These are phyloP conservation scores for Triticum dicoccoides DNA, from an alignment of 176 grass and related monocot genomes.

Conservation along the genomic window DNA sequence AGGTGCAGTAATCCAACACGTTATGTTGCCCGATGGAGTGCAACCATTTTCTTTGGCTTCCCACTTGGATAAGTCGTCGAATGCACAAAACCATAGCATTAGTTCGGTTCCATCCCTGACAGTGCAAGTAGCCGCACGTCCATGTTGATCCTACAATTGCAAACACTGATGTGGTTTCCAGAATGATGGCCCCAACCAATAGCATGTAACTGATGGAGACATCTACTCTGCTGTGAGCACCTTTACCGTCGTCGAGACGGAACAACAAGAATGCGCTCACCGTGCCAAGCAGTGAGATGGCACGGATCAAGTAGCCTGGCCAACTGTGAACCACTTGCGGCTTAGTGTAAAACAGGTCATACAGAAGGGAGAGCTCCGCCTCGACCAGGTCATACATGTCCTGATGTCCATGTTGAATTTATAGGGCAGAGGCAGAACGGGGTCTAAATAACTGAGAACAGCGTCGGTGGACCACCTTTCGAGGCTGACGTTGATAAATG, in stretches of 20 bases:
- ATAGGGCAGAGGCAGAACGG: background rate
- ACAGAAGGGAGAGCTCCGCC: background rate
- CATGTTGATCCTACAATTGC: too few relatives aligned
- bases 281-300: background rate
- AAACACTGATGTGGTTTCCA: background rate
- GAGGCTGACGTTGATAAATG: background rate
- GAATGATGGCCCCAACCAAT: background rate
- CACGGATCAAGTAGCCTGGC: background rate
- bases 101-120: too few relatives aligned
- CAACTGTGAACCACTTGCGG: background rate
- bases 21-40: too few relatives aligned
- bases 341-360: background rate
- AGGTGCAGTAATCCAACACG: too few relatives aligned
- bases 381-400: background rate
- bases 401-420: background rate
- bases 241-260: background rate
- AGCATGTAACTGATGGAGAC: background rate
- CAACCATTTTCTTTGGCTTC: too few relatives aligned
- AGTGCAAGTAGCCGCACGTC: too few relatives aligned
- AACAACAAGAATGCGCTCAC: background rate
- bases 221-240: background rate
- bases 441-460: too few relatives aligned
- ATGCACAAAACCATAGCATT: too few relatives aligned
- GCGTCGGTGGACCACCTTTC: background rate
- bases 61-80: too few relatives aligned